Percentiles rank a stretch among this genome's conserved stretches.
Conservation (phyloP, 257 asterid species). For the Solanum chilense region DNA sequence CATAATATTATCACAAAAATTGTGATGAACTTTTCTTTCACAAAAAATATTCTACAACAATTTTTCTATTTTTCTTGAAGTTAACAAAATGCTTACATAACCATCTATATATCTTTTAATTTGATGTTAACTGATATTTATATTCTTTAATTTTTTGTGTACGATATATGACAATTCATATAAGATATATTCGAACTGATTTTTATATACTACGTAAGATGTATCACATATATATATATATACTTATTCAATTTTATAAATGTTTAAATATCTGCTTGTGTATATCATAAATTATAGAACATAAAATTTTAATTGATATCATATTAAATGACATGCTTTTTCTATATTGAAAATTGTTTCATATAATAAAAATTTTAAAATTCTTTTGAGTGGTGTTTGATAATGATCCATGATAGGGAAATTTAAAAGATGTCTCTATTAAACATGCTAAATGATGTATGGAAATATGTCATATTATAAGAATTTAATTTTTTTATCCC, state of each 20-base stretch:
- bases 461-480: constrained; percentile 7
- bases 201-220: no score
- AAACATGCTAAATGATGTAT: constrained; percentile 21
- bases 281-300: not conserved
- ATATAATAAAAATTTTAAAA: not conserved
- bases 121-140: no score
- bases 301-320: accelerated
- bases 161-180: no score
- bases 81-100: no score
- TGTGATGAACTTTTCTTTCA: not conserved
- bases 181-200: not conserved
- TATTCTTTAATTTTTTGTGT: no score
- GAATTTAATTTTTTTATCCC: not conserved
- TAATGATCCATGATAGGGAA: not conserved
- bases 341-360: not conserved
- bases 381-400: not conserved
- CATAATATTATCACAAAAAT: not conserved
- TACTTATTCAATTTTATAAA: not conserved
- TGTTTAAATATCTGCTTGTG: not conserved
- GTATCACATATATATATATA: not conserved
- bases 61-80: not conserved
- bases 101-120: no score
- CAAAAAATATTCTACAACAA: not conserved
- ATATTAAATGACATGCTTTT: accelerated
- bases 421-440: constrained; percentile 1